Evolutionary conservation across 768 basidiomycete species (phyloP), one percentile per base, ranked within the genome.

Genomic region (Pulveroboletus sp.): DNA sequence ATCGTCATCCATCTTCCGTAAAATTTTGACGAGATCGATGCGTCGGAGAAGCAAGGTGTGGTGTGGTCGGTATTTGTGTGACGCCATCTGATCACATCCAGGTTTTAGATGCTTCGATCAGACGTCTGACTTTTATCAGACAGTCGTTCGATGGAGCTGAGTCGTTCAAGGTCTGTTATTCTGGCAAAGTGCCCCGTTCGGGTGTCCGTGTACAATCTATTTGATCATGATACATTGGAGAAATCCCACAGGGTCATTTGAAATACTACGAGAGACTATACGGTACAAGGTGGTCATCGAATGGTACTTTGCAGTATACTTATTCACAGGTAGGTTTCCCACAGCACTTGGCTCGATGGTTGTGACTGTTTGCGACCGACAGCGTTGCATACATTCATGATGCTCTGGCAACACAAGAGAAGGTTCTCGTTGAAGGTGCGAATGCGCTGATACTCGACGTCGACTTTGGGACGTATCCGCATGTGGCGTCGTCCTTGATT

Each of bases 91-190:
- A 59, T 24, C 7, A 16, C 27, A 11, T 44, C 32, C 46, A 97
- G 94, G 95, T 17, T 80, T 99, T 35, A 78, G 87, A 61, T 95
- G 91, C 70, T 79, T 81, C 12, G 78, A 80, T 49, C 85, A 97
- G 29, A 71, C 98, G 29, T 94, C 98, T 63, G 97, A 98, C 67
- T 98, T 99, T 69, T 97, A 99, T 71, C 97, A 99, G 74, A 97
- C 98, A 62, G 97, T 98, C 24, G 97, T 98, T 64, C 97, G 97
- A 90, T 93, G 33, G 97, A 98, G 67, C 80, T 98, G 21, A 97
- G 97, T 20, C 90, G 91, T 10, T 85, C 84, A 2, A 90, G 86
- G 85, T 85, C 57, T 35, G 59, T 55, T 99, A 99, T 75, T 97
- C 94, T 43, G 89, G 87, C 42, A 99, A 98, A 71, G 93, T 97